These are phyloP conservation scores for Pichia sporocuriosa DNA, from an alignment of 805 yeast species.

Conservation along the genomic window DNA sequence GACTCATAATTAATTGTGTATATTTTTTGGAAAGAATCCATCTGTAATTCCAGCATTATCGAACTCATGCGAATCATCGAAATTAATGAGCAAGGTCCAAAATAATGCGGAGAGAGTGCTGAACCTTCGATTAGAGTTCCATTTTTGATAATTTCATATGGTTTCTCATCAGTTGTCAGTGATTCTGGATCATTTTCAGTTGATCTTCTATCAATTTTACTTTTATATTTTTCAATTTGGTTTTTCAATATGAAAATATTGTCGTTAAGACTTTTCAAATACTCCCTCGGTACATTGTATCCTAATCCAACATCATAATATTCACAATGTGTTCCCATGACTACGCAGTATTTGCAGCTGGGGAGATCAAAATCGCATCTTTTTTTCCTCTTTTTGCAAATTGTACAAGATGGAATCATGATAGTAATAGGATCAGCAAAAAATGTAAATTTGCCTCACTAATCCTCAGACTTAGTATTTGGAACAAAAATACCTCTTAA, in stretches of 20 bases:
- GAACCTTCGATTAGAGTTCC: conserved; percentile 17
- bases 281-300: conserved; percentile 12
- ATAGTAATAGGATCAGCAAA: no score
- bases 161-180: not conserved
- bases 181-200: not conserved
- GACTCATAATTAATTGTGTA: not conserved
- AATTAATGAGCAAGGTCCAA: conserved; percentile 17
- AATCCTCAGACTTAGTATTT: no score
- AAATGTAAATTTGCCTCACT: no score
- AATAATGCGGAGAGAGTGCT: conserved; percentile 10
- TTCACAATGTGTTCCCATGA: conserved; percentile 17
- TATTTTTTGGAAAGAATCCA: not conserved
- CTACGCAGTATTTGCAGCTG: conserved; percentile 17
- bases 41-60: conserved; percentile 5
- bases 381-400: conserved; percentile 18
- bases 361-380: conserved; percentile 19
- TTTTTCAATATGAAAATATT: conserved; percentile 12
- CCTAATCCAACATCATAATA: conserved; percentile 20
- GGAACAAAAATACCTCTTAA: no score
- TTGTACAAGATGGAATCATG: conserved; percentile 17
- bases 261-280: conserved; percentile 16
- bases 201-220: conserved; percentile 10
- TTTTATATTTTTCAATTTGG: conserved; percentile 14
- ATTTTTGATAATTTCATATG: conserved; percentile 8
- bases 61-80: conserved; percentile 14